Evolutionary conservation across 2,329 filamentous ascomycete species (phyloP).

Genomic region (Falciphora oryzae): DNA sequence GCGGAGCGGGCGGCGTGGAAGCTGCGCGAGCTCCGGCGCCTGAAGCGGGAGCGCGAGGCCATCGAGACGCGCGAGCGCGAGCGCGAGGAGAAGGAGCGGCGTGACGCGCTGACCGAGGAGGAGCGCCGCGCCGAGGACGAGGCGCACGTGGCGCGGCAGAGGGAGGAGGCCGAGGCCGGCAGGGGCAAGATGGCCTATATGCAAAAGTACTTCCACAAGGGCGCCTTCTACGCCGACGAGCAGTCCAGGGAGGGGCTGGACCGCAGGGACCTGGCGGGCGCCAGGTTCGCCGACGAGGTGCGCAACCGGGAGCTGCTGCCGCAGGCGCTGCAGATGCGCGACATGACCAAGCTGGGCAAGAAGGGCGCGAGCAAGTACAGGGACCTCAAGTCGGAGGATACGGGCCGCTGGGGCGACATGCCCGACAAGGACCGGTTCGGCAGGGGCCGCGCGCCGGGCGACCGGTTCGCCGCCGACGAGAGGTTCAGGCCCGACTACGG

Average conservation of each 20-base stretch:
- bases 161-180: constrained; percentile 65
- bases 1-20: constrained; percentile 93
- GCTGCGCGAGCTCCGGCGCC: constrained; percentile 79
- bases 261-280: constrained; percentile 79
- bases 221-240: constrained; percentile 89
- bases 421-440: constrained; percentile 37
- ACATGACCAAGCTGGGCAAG: constrained; percentile 89
- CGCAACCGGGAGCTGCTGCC: constrained; percentile 77
- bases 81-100: constrained; percentile 80
- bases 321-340: constrained; percentile 85
- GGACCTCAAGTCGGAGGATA: constrained; percentile 86
- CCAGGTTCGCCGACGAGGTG: constrained; percentile 76
- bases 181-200: constrained; percentile 82
- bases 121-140: constrained; percentile 83
- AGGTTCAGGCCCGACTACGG: constrained; percentile 61
- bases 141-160: constrained; percentile 69
- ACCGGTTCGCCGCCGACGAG: constrained; percentile 46
- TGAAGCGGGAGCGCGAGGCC: constrained; percentile 78
- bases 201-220: constrained; percentile 96
- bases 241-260: constrained; percentile 68
- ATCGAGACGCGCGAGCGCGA: constrained; percentile 83
- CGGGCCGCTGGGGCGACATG: constrained; percentile 73
- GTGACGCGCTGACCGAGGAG: constrained; percentile 78
- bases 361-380: constrained; percentile 88
- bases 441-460: constrained; percentile 33